A percentile compares a stretch with the other conserved stretches of the same genome.
Conservation (phyloP, 2,329 filamentous ascomycete genomes). For the Huntiella savannae region DNA sequence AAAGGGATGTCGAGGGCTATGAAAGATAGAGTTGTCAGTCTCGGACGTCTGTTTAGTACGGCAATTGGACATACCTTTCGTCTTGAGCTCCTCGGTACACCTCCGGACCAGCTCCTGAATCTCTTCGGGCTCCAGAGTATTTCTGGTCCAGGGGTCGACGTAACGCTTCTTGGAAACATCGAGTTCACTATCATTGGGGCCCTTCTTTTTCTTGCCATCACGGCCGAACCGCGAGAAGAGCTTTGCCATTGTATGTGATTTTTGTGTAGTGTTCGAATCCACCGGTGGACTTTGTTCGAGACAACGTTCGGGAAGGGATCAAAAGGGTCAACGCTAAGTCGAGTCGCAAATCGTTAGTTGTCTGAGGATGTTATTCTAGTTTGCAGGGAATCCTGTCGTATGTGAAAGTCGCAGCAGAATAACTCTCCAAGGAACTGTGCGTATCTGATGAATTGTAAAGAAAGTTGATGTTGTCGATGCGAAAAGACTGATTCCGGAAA, state of each 20-base stretch:
- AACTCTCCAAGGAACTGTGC: no score
- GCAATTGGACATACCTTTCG: constrained; percentile 49
- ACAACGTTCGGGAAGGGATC: constrained; percentile 4
- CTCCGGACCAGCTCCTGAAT: constrained; percentile 69
- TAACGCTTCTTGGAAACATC: constrained; percentile 52
- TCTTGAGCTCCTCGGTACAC: constrained; percentile 83
- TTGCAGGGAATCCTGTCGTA: no score
- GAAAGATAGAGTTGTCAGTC: constrained; percentile 1
- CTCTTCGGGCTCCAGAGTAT: constrained; percentile 70
- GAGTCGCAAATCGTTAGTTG: no score
- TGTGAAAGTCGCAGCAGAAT: no score
- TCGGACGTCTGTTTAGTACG: neutral
- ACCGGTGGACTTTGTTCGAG: neutral
- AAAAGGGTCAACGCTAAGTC: constrained; percentile 7
- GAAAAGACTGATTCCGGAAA: no score
- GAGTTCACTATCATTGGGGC: constrained; percentile 29
- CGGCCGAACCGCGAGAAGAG: constrained; percentile 49
- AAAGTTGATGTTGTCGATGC: no score
- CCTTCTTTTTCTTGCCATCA: constrained; percentile 53
- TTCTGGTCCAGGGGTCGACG: constrained; percentile 75
- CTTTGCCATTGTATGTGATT: constrained; percentile 29
- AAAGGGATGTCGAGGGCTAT: constrained; percentile 78
- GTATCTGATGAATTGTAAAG: no score
- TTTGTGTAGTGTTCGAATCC: neutral
- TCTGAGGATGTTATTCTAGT: no score